Evolutionary conservation across 2,329 filamentous ascomycete genomes (phyloP).

Genomic region (Aspergillus terreus): DNA sequence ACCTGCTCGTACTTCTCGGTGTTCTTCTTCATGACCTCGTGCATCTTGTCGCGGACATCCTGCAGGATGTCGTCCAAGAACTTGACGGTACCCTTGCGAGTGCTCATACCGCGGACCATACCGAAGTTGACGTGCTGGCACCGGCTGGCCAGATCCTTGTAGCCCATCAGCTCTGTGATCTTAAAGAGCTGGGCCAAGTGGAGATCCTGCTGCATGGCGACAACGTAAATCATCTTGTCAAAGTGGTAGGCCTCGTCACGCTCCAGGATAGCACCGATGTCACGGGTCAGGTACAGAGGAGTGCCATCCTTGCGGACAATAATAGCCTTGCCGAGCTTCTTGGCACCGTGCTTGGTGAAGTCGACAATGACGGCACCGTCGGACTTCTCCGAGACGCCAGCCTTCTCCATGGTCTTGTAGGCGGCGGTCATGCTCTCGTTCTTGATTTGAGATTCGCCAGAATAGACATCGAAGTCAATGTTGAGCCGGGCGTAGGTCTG

Average conservation of each 20-base stretch:
- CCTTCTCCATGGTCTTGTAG: slow-evolving; percentile 56
- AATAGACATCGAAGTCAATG: slow-evolving; percentile 63
- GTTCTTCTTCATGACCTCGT: slow-evolving; percentile 93
- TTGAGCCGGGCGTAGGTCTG: slow-evolving; percentile 62
- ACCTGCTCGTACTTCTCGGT: slow-evolving; percentile 86
- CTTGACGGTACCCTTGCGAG: slow-evolving; percentile 67
- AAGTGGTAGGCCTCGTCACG: slow-evolving; percentile 60
- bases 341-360: slow-evolving; percentile 63
- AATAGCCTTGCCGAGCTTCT: slow-evolving; percentile 65
- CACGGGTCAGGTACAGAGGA: slow-evolving; percentile 65
- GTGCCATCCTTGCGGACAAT: slow-evolving; percentile 66
- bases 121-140: slow-evolving; percentile 65
- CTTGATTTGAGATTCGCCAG: slow-evolving; percentile 65
- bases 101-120: slow-evolving; percentile 64
- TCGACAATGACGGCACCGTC: slow-evolving; percentile 67
- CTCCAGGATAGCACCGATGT: slow-evolving; percentile 64
- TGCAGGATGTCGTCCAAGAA: slow-evolving; percentile 70
- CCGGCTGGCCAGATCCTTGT: slow-evolving; percentile 55
- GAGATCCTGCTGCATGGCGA: slow-evolving; percentile 62
- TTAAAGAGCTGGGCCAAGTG: slow-evolving; percentile 64
- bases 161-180: slow-evolving; percentile 59
- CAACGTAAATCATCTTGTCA: slow-evolving; percentile 67
- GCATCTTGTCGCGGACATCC: slow-evolving; percentile 90
- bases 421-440: slow-evolving; percentile 60
- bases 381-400: slow-evolving; percentile 59